A percentile compares a stretch with the other conserved stretches of the same genome.
These are phyloP conservation scores for Penicillium fuscoglaucum DNA, from an alignment of 2,329 filamentous ascomycete species.

Conservation along the genomic window DNA sequence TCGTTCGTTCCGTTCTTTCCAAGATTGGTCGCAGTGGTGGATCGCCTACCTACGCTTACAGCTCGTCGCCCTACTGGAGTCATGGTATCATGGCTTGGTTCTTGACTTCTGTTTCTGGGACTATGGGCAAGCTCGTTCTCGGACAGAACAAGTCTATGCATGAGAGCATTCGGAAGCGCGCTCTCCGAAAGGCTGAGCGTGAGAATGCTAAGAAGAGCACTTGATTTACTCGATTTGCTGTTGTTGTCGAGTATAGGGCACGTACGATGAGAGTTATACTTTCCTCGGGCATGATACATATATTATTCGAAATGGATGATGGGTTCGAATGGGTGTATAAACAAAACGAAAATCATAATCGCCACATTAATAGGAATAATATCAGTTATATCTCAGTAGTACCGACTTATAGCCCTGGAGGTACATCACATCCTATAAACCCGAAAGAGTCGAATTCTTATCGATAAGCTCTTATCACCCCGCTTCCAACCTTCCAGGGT, in stretches of 20 bases:
- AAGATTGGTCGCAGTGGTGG: constrained; percentile 79
- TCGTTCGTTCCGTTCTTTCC: constrained; percentile 73
- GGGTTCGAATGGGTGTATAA: not conserved
- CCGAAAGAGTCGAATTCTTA: not conserved
- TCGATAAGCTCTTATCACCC: constrained; percentile 5
- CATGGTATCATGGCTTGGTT: constrained; percentile 88
- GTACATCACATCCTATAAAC: too few relatives aligned
- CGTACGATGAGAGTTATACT: not conserved
- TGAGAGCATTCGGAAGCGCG: constrained; percentile 75
- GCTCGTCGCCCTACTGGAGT: constrained; percentile 89
- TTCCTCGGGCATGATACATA: not conserved
- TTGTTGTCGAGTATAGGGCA: not conserved
- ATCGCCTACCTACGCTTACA: constrained; percentile 76
- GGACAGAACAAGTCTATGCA: constrained; percentile 71
- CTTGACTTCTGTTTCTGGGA: constrained; percentile 61
- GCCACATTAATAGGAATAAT: not conserved
- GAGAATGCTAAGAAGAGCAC: constrained; percentile 62
- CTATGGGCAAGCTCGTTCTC: constrained; percentile 59
- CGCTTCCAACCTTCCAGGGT: not conserved
- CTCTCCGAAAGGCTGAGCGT: constrained; percentile 78
- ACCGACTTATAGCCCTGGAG: not conserved
- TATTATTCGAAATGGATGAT: constrained; percentile 2
- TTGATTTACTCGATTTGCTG: constrained; percentile 17
- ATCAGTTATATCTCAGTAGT: not conserved
- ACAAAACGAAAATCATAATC: not conserved